phyloP scores from a whole-genome alignment of 2,329 filamentous ascomycete species.

The Nakataea oryzae region DNA sequence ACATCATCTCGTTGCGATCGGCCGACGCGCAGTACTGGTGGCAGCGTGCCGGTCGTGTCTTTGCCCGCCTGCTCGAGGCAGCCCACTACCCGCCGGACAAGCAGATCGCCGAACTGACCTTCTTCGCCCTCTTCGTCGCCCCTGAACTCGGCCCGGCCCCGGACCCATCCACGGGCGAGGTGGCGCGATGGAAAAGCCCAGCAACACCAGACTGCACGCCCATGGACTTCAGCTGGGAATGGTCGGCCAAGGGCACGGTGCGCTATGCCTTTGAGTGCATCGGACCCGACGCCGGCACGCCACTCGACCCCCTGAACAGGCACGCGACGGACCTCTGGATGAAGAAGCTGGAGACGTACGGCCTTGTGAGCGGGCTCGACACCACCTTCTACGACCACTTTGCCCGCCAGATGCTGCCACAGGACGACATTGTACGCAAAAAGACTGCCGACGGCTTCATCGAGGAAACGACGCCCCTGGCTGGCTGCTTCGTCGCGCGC shows the following conservation, averaged over 20 bases:
- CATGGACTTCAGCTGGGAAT: constrained; percentile 16
- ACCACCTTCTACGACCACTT: constrained; percentile 13
- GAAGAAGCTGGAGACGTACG: constrained; percentile 8
- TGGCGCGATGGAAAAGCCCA: constrained; percentile 10
- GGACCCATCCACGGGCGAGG: constrained; percentile 4
- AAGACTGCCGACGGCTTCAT: constrained; percentile 10
- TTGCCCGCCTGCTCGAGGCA: constrained; percentile 13
- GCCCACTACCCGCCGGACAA: constrained; percentile 12
- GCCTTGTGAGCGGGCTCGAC: constrained; percentile 12
- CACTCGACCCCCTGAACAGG: constrained; percentile 12
- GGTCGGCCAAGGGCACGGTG: constrained; percentile 11
- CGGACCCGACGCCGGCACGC: constrained; percentile 11
- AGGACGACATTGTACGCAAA: constrained; percentile 3
- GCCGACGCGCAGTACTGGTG: constrained; percentile 14
- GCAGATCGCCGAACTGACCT: constrained; percentile 14
- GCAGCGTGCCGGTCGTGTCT: constrained; percentile 13
- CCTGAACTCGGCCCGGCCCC: constrained; percentile 13
- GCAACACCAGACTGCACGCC: constrained; percentile 14
- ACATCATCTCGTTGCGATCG: too few relatives aligned
- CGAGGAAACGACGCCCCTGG: constrained; percentile 13
- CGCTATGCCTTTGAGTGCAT: constrained; percentile 15
- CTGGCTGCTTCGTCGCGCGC: constrained; percentile 12
- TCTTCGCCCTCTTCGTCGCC: constrained; percentile 13
- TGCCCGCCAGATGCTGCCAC: constrained; percentile 8
- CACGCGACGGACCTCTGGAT: constrained; percentile 11